Evolutionary conservation across 2,329 filamentous ascomycete species (phyloP), one percentile per base, ranked within the genome.

Genomic region (Helicocarpus griseus): DNA sequence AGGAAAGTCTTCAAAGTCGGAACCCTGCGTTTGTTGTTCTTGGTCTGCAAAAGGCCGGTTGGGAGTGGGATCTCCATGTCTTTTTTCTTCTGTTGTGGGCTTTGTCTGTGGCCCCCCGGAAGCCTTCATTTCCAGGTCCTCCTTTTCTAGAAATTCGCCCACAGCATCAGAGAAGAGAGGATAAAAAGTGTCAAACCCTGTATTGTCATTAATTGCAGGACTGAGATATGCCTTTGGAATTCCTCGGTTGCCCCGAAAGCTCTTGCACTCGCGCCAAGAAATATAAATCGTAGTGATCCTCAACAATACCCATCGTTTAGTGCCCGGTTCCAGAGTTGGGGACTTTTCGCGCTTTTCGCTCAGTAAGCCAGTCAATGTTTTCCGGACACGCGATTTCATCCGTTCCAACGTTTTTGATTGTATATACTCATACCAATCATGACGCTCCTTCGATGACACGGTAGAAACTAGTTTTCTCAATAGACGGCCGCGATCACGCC

Each of bases 401-500:
- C 13, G 9, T 7, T n/a, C 39, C 3, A 48, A 41, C 17, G 29
- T n/a, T 17, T 38, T 48, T 3, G 50, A 43, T 7, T 24, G 31
- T 24, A 53, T 19, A 56, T 60, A 52, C 29, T 35, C 2, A 56
- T 50, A 31, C 52, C 64, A 45, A 1, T 26, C 45, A 4, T 39
- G 40, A 28, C 58, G 55, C 26, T 65, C 60, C 9, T 62, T 54
- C 19, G 54, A 50, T 9, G 56, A 17, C 8, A 64, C 50, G 33
- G 55, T 28, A 29, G 41, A 49, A 33, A 65, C 55, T 29, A 65
- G 53, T 51, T 66, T 69, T 3, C 61, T 63, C 36, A 72, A 54
- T 21, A 70, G 54, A 21, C 58, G 57, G 17, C 56, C 54, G 5
- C 73, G 63, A 54, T 79, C 73, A 7, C 54, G 40, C 2, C 63